A percentile compares a stretch with the other conserved stretches of the same genome.
Conservation (phyloP, 202 grass and related monocot species). For the Zizania palustris region DNA sequence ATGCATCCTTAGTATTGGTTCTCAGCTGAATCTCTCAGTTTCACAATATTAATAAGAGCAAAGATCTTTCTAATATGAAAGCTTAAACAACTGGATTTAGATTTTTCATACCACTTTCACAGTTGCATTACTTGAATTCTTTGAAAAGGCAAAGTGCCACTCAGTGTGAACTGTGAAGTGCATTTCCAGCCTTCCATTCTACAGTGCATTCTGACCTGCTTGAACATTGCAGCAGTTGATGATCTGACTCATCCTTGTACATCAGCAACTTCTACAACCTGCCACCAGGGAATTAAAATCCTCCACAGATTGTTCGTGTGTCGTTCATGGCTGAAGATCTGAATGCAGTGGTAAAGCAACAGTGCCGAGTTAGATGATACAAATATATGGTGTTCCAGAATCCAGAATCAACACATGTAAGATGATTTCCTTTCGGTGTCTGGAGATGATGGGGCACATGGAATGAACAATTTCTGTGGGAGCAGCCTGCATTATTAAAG, state of each 20-base stretch:
- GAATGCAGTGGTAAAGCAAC: neutral
- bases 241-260: neutral
- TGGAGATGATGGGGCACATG: neutral
- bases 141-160: conserved; percentile 7
- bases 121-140: neutral
- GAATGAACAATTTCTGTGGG: neutral
- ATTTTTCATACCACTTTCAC: neutral
- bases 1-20: neutral
- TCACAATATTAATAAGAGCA: neutral
- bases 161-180: neutral
- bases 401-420: neutral
- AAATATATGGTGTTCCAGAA: conserved; percentile 11
- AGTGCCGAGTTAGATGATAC: neutral
- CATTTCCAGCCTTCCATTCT: neutral
- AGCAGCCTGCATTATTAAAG: neutral
- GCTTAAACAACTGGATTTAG: too few species aligned
- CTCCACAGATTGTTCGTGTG: neutral
- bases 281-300: neutral
- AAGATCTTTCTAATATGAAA: too few species aligned
- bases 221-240: neutral
- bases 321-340: neutral
- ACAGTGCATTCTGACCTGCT: conserved; percentile 2
- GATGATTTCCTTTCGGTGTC: neutral
- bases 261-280: conserved; percentile 24
- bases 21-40: neutral